A percentile compares a stretch with the other conserved stretches of the same genome.
phyloP scores from a whole-genome alignment of 192 early-diverging fungal species.

The Entomortierella chlamydospora region DNA sequence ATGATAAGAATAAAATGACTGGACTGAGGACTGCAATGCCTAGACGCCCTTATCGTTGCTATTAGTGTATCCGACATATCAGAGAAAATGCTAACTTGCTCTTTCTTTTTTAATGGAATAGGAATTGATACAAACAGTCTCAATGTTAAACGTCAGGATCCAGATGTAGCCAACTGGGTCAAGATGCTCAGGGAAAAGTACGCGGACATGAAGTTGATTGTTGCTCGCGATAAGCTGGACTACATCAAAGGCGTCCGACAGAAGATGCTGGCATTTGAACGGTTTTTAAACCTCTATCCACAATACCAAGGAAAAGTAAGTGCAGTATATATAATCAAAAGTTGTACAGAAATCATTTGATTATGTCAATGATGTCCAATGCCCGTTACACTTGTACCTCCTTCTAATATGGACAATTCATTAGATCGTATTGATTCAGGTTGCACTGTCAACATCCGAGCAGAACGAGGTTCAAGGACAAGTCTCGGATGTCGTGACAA shows the following conservation, averaged over 20 bases:
- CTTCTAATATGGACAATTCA: too few species aligned
- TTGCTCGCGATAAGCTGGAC: slow-evolving; percentile 96
- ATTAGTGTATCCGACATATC: too few species aligned
- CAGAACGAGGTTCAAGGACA: slow-evolving; percentile 90
- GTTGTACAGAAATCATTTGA: too few species aligned
- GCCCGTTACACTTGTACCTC: neutral
- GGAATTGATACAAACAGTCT: slow-evolving; percentile 84
- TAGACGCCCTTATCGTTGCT: too few species aligned
- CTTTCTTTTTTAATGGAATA: neutral
- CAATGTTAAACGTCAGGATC: slow-evolving; percentile 77
- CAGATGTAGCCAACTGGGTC: slow-evolving; percentile 81
- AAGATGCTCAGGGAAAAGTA: slow-evolving; percentile 86
- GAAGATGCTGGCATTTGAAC: slow-evolving; percentile 93
- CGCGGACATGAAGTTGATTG: slow-evolving; percentile 90
- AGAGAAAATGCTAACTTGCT: neutral
- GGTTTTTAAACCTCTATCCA: slow-evolving; percentile 86
- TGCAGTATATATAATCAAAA: neutral
- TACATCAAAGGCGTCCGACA: slow-evolving; percentile 96
- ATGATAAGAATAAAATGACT: too few species aligned
- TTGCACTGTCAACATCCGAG: slow-evolving; percentile 91
- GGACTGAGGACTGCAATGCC: too few species aligned
- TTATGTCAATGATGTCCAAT: neutral
- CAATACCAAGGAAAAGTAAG: slow-evolving; percentile 86
- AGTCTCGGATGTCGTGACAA: slow-evolving; percentile 89
- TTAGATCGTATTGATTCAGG: slow-evolving; percentile 93